Evolutionary conservation across 164 flowering plant species (phyloP), one percentile per base, ranked within the genome.

Genomic region (Chimonanthus salicifolius): DNA sequence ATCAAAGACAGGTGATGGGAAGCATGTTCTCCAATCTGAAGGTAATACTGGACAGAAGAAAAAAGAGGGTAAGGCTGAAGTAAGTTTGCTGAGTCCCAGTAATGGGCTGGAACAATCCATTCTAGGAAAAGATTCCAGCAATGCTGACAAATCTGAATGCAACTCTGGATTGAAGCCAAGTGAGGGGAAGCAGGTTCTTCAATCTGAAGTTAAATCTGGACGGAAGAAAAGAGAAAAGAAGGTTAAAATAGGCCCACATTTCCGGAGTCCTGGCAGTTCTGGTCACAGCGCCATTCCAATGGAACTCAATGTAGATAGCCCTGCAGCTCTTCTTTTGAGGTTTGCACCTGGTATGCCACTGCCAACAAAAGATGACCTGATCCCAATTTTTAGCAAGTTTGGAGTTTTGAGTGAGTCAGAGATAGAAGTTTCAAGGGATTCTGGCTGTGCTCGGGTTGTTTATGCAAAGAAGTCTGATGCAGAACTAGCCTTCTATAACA

Each of bases 361-460:
- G 76, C 92, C 92, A 70, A 73, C 90, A 6, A 82, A 73, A 74
- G 89, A 82, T 47, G 76, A 77, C 43, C 68, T 90, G 43, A 48
- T 76, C 1, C 18, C 74, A 6, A 72, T 75, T 58, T 89, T 89
- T 77, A 74, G 74, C 49, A 74, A 64, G 71, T 90, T 85, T 70
- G 95, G 91, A 44, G 73, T 75, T 3, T 43, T 90, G 78, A 83
- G 77, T 50, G 90, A 83, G 63, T 78, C 83, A 3, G 88, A 85
- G 71, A 83, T 83, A 2, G 80, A 75, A 74, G 69, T 83, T 33
- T 69, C 72, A 13, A 68, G 65, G 54, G 88, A 86, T 69, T 77
- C 85, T 1, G 7, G 71, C 48, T 62, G 51, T 58, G 88, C 85
- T 9, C 82, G 73, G 68, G 77, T 90, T 44, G 86, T 81, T 47